phyloP scores from a whole-genome alignment of 768 basidiomycete species.

The Myochromella boudieri region DNA sequence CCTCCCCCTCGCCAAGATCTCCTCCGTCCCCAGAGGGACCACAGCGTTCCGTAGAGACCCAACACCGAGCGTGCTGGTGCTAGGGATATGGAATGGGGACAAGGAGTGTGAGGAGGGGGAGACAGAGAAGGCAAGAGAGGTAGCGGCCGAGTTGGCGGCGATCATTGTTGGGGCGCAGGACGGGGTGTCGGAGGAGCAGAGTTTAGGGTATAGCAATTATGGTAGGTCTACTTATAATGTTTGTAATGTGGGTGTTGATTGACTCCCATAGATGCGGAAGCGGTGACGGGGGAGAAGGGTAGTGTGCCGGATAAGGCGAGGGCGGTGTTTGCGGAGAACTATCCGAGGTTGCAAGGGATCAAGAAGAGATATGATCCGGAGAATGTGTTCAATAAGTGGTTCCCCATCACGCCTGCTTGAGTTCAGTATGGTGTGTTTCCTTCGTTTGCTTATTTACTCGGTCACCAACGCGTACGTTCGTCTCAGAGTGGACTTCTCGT shows the following conservation, averaged over 20 bases:
- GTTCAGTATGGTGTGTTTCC: too few species aligned
- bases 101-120: conserved; percentile 29
- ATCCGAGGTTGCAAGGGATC: conserved; percentile 32
- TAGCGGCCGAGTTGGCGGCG: conserved; percentile 26
- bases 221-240: conserved; percentile 28
- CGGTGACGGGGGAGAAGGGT: conserved; percentile 9
- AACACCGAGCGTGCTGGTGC: conserved; percentile 25
- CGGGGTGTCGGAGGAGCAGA: conserved; percentile 26
- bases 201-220: conserved; percentile 47
- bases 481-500: too few species aligned
- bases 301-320: conserved; percentile 17
- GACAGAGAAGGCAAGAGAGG: conserved; percentile 22
- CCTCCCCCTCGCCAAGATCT: conserved; percentile 36
- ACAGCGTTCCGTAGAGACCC: conserved; percentile 43
- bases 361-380: conserved; percentile 29
- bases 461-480: too few species aligned
- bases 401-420: conserved; percentile 21
- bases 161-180: conserved; percentile 30
- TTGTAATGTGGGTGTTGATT: neutral
- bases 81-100: conserved; percentile 31
- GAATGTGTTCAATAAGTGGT: conserved; percentile 34
- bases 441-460: too few species aligned
- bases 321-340: conserved; percentile 34
- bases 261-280: conserved; percentile 9
- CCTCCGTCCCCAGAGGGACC: conserved; percentile 27